phyloP scores from a whole-genome alignment of 441 rosid genomes.

The Populus hybrid region DNA sequence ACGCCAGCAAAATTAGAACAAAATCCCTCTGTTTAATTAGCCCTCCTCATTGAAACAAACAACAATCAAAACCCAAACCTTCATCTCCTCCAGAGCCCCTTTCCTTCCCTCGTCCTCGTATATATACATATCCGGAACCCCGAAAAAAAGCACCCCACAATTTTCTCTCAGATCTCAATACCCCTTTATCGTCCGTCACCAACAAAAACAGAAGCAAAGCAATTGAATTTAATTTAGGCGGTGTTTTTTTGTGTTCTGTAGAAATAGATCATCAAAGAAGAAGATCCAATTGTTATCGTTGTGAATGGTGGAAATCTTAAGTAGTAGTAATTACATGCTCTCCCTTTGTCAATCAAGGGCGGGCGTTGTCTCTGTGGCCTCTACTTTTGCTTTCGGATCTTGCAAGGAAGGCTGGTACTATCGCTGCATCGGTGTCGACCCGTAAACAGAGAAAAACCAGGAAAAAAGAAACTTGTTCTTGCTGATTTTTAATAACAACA shows the following conservation, averaged over 20 bases:
- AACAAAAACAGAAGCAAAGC: not conserved
- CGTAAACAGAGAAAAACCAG: slow-evolving; percentile 33
- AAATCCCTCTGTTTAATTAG: not conserved
- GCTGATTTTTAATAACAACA: not conserved
- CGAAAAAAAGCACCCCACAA: not conserved
- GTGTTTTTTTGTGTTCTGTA: not conserved
- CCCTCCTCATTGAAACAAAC: not conserved
- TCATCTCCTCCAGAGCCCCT: not conserved
- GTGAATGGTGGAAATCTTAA: slow-evolving; percentile 95
- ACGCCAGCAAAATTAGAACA: not conserved
- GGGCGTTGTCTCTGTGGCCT: slow-evolving; percentile 61
- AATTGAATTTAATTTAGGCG: not conserved
- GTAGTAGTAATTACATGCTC: slow-evolving; percentile 61
- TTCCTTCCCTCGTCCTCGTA: not conserved
- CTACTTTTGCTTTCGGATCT: slow-evolving; percentile 82
- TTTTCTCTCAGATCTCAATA: not conserved
- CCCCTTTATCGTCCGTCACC: not conserved
- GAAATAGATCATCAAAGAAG: not conserved
- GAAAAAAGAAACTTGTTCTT: not conserved
- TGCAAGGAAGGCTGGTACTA: slow-evolving; percentile 99
- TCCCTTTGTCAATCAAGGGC: slow-evolving; percentile 75
- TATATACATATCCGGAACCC: not conserved
- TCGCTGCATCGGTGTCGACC: slow-evolving; percentile 97
- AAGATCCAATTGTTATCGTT: slow-evolving; percentile 20
- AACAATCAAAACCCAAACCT: not conserved